Base-by-base conservation (phyloP, 768 basidiomycete genomes). In the Lactarius hengduanensis region DNA sequence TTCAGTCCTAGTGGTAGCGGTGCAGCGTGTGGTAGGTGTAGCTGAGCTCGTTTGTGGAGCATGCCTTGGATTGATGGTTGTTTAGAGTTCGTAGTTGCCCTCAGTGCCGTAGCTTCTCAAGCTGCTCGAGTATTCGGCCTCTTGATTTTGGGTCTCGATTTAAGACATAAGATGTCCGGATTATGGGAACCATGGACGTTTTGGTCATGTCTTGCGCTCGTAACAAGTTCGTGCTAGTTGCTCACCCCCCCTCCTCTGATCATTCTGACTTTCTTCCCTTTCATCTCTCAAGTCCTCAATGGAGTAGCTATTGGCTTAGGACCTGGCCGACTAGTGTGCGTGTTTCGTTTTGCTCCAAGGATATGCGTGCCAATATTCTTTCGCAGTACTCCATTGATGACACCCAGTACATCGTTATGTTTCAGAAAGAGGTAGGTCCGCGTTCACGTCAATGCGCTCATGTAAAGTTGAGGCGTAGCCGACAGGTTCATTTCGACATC, bases 401-500 rank as follows among this genome's bases (percentile, higher is more conserved):
- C 6, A 20, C 53, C 61, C 20, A 45, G 20, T 6, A 47, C 45
- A 22, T 13, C 62, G 6, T 36, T 55, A 20, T 67, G 66, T 40
- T 45, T 47, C 62, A 67, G 62, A 41, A 63, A 55, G 40, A 67
- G 66, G 66, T 67, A 63, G 34, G 36, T 54, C 20, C 20, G 1
- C 22, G 28, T 69, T 3, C 26, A 6, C 0, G 22, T 10, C 43
- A 11, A 56, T 16, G 40, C 40, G 2, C 10, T 15, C 13, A 22
- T 47, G 55, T 45, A 26, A 40, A 22, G 2, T 30, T 54, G 50
- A 65, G 47, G 47, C 28, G n/a, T 62, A 22, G 36, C 15, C 59
- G n/a, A 28, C 68, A 84, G 83, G 55, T 80, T 75, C 67, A 70
- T 80, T 13, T 77, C 78, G 3, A 76, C 77, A 0, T 74, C 81